Evolutionary conservation across 225 moss, liverwort and hornwort species (phyloP), one percentile per base, ranked within the genome.

Genomic region (Bryoerythrophyllum caledonicum): DNA sequence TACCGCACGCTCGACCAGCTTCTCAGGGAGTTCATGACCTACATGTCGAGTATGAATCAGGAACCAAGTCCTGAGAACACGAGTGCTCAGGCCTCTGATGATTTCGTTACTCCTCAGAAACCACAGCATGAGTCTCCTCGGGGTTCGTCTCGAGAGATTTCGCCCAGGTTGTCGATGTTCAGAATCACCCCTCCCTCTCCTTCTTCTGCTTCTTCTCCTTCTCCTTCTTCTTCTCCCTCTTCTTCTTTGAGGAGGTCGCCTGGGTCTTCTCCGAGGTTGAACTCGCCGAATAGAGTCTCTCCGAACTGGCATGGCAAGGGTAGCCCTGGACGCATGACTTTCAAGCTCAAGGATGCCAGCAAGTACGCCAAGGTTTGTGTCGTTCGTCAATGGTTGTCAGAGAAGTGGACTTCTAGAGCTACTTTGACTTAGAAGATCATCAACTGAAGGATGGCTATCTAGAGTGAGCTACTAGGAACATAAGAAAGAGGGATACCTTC

Each of bases 291-390:
- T 48, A 86, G 46, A 71, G 43, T 71, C 16, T 89, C 88, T 17
- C 81, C 88, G 71, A 91, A 68, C 60, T 96, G 96, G 96, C 91
- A 88, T 77, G 80, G 80, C 35, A 92, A 90, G 69, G 86, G 91
- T 62, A 88, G 91, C 63, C 80, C 86, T 74, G 84, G 90, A 20
- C 94, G 96, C 28, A 82, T 96, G 79, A 96, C 96, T 1, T 77
- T 96, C 35, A 96, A 96, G 83, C 86, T 96, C 11, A 96, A 96
- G 80, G 85, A 91, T 74, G 96, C 87, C 32, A 92, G 82, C 85
- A 96, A 91, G 76, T 87, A 85, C 63, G 96, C 96, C 15, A 96
- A 92, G 96, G 96, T 94, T 63, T 58, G 71, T 83, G 41, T 65
- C n/a, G n/a, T 68, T 76, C 49, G 26, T 52, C 14, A 24, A 58